phyloP scores from a whole-genome alignment of 257 asterid species.

The Nicotiana tabacum region DNA sequence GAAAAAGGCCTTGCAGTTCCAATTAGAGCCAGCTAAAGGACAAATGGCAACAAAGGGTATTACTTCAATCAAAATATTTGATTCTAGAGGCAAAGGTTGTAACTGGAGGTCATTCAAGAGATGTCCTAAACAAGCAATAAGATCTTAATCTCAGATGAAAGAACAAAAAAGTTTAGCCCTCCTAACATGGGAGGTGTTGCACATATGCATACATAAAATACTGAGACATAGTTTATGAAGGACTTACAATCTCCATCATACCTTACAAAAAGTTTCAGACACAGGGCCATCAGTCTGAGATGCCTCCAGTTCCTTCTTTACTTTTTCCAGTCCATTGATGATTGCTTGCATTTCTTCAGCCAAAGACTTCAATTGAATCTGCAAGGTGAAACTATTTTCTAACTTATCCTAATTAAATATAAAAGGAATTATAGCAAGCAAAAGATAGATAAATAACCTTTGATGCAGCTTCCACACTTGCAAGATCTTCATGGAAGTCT shows the following conservation, averaged over 20 bases:
- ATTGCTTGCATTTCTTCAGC: slow-evolving; percentile 47
- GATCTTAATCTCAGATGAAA: not conserved
- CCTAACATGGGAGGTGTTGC: not conserved
- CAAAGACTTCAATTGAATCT: slow-evolving; percentile 90
- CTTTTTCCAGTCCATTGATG: slow-evolving; percentile 76
- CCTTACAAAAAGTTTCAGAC: slow-evolving; percentile 81
- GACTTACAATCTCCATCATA: slow-evolving; percentile 18
- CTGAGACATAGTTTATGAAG: not conserved
- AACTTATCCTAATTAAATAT: not conserved
- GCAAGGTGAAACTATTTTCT: slow-evolving; percentile 19
- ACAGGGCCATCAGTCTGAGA: slow-evolving; percentile 92
- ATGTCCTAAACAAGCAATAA: not conserved
- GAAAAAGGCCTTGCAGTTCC: no score
- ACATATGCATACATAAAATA: not conserved
- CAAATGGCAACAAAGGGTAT: no score
- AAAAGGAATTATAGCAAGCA: not conserved
- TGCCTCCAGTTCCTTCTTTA: slow-evolving; percentile 75
- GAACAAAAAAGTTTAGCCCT: not conserved
- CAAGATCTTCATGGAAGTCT: slow-evolving; percentile 61
- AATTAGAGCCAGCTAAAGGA: no score
- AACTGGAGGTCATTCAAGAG: no score
- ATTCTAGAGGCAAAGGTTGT: no score
- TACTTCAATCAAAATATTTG: no score
- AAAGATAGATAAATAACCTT: slow-evolving; percentile 45
- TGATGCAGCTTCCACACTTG: slow-evolving; percentile 75